Evolutionary conservation across 169 alveolate species (phyloP), one percentile per base, ranked within the genome.

Genomic region (Babesia sp.): DNA sequence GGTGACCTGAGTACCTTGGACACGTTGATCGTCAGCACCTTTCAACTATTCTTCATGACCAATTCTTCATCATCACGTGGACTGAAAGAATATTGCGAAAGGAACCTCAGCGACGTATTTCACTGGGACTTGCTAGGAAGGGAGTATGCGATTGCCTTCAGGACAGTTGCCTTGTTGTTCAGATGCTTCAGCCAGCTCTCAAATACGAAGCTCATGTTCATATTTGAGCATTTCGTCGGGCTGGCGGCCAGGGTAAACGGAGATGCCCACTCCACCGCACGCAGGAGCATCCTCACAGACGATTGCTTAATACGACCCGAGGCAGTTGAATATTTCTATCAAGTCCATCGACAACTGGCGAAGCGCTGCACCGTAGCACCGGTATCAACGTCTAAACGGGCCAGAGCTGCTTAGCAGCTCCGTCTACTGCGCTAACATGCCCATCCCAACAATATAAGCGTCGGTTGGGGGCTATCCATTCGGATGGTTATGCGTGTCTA

Each of bases 151-250:
- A 26, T 60, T 51, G 58, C 85, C 1, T 63, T 75, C 33, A 31
- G 34, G 16, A 58, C 64, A 18, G 46, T 66, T 20, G 37, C 61
- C 45, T 34, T 51, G 39, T n/a, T 75, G 45, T 75, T 60, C 48
- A 22, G 8, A 11, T 44, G 79, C 37, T 75, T 75, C 34, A 12
- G 29, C 33, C 58, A 64, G 46, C 79, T 75, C 34, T 6, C 71
- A 16, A 26, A 36, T 26, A 75, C 78, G 53, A 75, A 75, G 56
- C 44, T 75, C 14, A 37, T 75, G 79, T 63, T 75, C 22, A 64
- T 75, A n/a, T 45, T 45, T 36, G 85, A 75, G 46, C 71, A 64
- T 31, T 75, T 55, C 28, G 34, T 75, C 37, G 55, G 58, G 14
- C 34, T 50, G 14, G 77, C 70, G 14, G 69, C 85, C 18, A 24